Percentiles rank a stretch among this genome's conserved stretches.
Evolutionary conservation across 2,329 filamentous ascomycete species (phyloP).

Genomic region (Fusarium illudens): DNA sequence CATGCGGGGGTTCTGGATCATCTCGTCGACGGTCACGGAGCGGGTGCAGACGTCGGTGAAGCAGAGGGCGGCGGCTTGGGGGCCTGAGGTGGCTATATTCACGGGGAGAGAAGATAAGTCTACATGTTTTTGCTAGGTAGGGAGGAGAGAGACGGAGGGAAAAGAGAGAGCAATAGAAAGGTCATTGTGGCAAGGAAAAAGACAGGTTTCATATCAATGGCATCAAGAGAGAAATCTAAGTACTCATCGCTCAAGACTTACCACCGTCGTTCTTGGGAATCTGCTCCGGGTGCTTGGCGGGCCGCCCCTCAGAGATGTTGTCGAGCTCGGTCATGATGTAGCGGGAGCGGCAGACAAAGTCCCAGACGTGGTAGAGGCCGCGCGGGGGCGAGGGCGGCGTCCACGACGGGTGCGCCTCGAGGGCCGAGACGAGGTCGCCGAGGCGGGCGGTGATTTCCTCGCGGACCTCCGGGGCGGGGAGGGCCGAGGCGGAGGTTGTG

Average conservation of each 20-base stretch:
- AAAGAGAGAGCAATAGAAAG: neutral
- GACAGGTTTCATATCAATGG: neutral
- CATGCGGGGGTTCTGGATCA: conserved; percentile 44
- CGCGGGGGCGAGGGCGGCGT: conserved; percentile 38
- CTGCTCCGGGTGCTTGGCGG: conserved; percentile 48
- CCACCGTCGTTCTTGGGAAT: conserved; percentile 44
- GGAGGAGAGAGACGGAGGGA: neutral
- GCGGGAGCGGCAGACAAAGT: conserved; percentile 52
- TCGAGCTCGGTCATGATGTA: conserved; percentile 55
- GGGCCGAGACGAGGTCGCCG: conserved; percentile 40
- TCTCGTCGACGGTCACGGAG: conserved; percentile 44
- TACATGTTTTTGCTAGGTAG: neutral
- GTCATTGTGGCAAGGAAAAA: neutral
- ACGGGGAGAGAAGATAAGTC: neutral
- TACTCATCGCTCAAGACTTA: conserved; percentile 25
- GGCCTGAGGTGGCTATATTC: conserved; percentile 28
- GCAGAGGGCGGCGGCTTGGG: conserved; percentile 38
- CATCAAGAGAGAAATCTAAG: neutral
- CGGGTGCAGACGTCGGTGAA: conserved; percentile 46
- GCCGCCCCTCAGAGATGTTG: conserved; percentile 47
- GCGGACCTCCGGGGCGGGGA: conserved; percentile 41
- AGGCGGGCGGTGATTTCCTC: conserved; percentile 40
- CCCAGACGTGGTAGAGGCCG: conserved; percentile 51
- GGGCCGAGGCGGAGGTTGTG: conserved; percentile 12
- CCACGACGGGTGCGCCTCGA: conserved; percentile 45